Evolutionary conservation across 441 rosid genomes (phyloP), one percentile per base, ranked within the genome.

Genomic region (Gossypium davidsonii): DNA sequence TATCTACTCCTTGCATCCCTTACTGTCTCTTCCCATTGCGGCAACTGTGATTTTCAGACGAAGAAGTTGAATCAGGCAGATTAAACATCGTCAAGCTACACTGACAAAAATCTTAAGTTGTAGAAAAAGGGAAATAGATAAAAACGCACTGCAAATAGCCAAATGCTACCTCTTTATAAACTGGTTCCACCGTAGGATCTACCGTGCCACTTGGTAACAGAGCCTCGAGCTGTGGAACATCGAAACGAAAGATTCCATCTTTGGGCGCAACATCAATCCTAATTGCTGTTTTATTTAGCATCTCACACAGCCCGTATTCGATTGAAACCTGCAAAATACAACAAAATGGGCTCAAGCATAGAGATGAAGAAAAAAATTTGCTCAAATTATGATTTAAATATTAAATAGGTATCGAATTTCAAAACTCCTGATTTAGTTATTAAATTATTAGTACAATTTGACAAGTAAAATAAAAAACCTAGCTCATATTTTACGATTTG

Each of bases 301-400:
- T 82, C 84, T 90, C 97, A 75, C 94, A 86, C 77, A 94, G 79
- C 72, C 99, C 99, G 72, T 81, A 83, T 73, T 94, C 97, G n/a
- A 94, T 78, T 25, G 90, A 71, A n/a, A 89, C 96, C 99, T 94
- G 79, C 12, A 6, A 3, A 72, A 9, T 70, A 61, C 56, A 70
- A 71, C n/a, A 20, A 28, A 8, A 20, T 10, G n/a, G 12, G 7
- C 48, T 25, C 57, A 71, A 25, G 67, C n/a, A 14, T 44, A 25
- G 0, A 39, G 63, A 18, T 9, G 1, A 20, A 64, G 9, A 10
- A 8, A 0, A 0, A n/a, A 39, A 39, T 0, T 39, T 37, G 42
- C 42, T 37, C 42, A 37, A 37, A 37, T 37, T 37, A 6, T 37
- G 10, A 37, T 0, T 6, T 37, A 37, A 34, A 37, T 37, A 37